These are phyloP conservation scores for Fusarium sulawesiense DNA, from an alignment of 2,329 filamentous ascomycete genomes.

Conservation along the genomic window DNA sequence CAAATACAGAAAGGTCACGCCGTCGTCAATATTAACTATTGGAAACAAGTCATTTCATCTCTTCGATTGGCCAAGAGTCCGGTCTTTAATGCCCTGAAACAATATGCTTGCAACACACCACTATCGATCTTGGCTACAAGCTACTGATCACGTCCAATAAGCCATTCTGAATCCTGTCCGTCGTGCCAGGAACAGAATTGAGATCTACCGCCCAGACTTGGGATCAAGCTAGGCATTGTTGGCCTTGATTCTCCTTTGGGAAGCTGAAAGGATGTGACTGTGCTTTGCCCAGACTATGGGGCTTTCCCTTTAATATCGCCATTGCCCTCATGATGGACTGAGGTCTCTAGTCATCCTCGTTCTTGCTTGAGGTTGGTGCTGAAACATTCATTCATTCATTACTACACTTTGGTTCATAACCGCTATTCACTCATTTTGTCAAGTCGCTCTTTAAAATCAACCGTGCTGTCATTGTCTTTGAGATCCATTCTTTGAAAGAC, in stretches of 20 bases:
- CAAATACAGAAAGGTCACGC: slow-evolving; percentile 12
- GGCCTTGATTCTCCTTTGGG: slow-evolving; percentile 14
- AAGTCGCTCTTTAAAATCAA: slow-evolving; percentile 30
- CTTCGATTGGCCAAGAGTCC: slow-evolving; percentile 21
- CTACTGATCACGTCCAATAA: slow-evolving; percentile 3
- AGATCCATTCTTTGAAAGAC: slow-evolving; percentile 27
- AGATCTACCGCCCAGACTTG: slow-evolving; percentile 36
- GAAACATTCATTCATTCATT: slow-evolving; percentile 33
- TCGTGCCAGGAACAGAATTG: slow-evolving; percentile 32
- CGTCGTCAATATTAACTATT: slow-evolving; percentile 14
- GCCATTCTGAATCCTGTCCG: slow-evolving; percentile 6
- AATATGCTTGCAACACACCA: slow-evolving; percentile 27
- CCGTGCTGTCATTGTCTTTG: slow-evolving; percentile 28
- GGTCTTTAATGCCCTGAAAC: slow-evolving; percentile 32
- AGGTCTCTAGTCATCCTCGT: slow-evolving; percentile 16
- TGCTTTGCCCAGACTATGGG: slow-evolving; percentile 12
- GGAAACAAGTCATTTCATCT: slow-evolving; percentile 19
- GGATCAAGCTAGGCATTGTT: slow-evolving; percentile 23
- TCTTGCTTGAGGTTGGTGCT: slow-evolving; percentile 36
- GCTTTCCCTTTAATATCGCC: slow-evolving; percentile 36
- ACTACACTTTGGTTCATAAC: slow-evolving; percentile 23
- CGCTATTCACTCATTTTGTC: slow-evolving; percentile 40
- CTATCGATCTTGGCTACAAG: slow-evolving; percentile 18
- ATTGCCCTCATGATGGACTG: slow-evolving; percentile 8
- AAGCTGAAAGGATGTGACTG: slow-evolving; percentile 6